These are phyloP conservation scores for Prunus salicina DNA, from an alignment of 306 rosid species.

Conservation along the genomic window DNA sequence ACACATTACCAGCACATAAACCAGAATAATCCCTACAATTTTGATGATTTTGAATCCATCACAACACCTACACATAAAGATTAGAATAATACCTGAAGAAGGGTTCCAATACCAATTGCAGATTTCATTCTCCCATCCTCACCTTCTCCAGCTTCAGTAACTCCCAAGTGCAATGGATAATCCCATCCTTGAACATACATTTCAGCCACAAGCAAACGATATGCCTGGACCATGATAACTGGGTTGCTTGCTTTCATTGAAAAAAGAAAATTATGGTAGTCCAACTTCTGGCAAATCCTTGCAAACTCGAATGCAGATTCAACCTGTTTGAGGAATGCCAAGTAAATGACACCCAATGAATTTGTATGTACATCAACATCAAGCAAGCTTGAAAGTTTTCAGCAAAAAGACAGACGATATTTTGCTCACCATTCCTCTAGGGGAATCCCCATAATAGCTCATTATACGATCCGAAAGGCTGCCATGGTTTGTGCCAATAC, in stretches of 20 bases:
- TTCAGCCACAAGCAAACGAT: slow-evolving; percentile 92
- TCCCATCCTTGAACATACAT: slow-evolving; percentile 99
- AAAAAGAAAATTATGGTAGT: slow-evolving; percentile 85
- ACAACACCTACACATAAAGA: not conserved
- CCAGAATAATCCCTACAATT: not conserved
- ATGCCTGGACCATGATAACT: slow-evolving; percentile 97
- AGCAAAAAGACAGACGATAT: slow-evolving; percentile 19
- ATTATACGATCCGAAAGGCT: slow-evolving; percentile 99
- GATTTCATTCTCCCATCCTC: slow-evolving; percentile 99
- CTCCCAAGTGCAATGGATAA: slow-evolving; percentile 96
- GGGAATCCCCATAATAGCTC: slow-evolving; percentile 99
- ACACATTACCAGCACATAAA: slow-evolving; percentile 9
- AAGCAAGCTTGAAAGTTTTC: slow-evolving; percentile 9
- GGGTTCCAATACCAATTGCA: slow-evolving; percentile 99
- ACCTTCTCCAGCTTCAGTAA: slow-evolving; percentile 99
- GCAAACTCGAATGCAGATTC: slow-evolving; percentile 99
- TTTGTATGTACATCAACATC: slow-evolving; percentile 8
- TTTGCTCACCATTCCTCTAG: slow-evolving; percentile 90
- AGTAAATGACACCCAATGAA: slow-evolving; percentile 10
- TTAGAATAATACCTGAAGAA: slow-evolving; percentile 70
- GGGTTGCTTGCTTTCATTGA: slow-evolving; percentile 99
- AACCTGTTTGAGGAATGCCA: slow-evolving; percentile 56
- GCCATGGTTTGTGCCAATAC: slow-evolving; percentile 98
- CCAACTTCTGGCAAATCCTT: slow-evolving; percentile 90
- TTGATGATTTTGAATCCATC: slow-evolving; percentile 6